These are phyloP conservation scores for Ceratorhiza oryzae-sativae DNA, from an alignment of 1,284 basidiomycete species.

Conservation along the genomic window DNA sequence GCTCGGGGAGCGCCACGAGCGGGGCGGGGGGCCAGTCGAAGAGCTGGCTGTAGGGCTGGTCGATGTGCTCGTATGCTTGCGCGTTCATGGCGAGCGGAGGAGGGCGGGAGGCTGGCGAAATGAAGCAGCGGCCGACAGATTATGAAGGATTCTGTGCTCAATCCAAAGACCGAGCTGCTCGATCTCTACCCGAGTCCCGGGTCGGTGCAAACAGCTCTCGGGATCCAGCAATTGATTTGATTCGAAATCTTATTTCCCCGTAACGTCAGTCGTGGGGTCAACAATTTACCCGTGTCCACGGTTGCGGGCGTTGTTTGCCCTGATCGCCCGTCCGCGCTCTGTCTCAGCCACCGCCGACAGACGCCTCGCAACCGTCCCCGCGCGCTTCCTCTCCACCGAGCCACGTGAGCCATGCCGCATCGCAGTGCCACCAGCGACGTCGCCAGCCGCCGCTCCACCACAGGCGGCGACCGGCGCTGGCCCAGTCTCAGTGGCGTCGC, in stretches of 20 bases:
- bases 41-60: neutral
- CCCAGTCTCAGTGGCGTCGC: neutral
- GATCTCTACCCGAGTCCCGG: slow-evolving; percentile 20
- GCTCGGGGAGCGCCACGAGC: neutral
- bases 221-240: slow-evolving; percentile 34
- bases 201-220: slow-evolving; percentile 18
- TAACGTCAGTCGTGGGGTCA: slow-evolving; percentile 33
- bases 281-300: slow-evolving; percentile 28
- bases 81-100: neutral
- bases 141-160: neutral
- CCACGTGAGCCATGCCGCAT: too few species aligned
- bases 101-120: slow-evolving; percentile 27
- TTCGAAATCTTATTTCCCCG: slow-evolving; percentile 39
- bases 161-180: neutral
- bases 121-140: slow-evolving; percentile 8
- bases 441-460: neutral
- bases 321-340: slow-evolving; percentile 2
- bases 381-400: neutral
- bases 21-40: neutral
- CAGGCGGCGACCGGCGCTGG: slow-evolving; percentile 22
- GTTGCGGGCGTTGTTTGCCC: slow-evolving; percentile 1
- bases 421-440: neutral
- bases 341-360: slow-evolving; percentile 23
- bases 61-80: neutral
- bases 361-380: neutral